These are phyloP conservation scores for Hammondia hammondi DNA, from an alignment of 169 alveolate species.

Conservation along the genomic window DNA sequence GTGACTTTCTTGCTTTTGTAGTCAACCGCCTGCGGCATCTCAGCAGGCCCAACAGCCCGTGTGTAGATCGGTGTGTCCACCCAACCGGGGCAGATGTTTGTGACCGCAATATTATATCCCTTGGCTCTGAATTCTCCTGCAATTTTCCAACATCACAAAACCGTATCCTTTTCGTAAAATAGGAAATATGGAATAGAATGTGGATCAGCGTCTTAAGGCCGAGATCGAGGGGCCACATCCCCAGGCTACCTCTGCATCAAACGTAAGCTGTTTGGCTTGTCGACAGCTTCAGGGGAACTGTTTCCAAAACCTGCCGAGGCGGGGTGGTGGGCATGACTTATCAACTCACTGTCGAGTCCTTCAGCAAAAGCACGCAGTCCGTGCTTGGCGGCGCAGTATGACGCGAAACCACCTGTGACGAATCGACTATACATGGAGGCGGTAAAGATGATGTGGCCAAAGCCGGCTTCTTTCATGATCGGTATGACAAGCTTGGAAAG, in stretches of 20 bases:
- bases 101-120: conserved; percentile 4
- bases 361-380: conserved; percentile 44
- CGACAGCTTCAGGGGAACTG: too few relatives aligned
- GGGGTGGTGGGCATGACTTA: background rate
- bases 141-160: background rate
- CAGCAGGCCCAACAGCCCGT: conserved; percentile 27
- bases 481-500: conserved; percentile 17
- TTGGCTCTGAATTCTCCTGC: conserved; percentile 32
- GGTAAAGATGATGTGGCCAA: conserved; percentile 38
- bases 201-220: background rate
- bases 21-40: conserved; percentile 22
- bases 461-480: conserved; percentile 25
- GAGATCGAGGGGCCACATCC: background rate
- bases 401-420: conserved; percentile 30
- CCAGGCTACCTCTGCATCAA: too few relatives aligned
- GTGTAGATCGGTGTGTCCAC: conserved; percentile 37
- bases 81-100: conserved; percentile 41
- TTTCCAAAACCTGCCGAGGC: background rate
- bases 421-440: conserved; percentile 37
- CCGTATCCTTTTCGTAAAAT: background rate
- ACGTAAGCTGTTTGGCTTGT: too few relatives aligned
- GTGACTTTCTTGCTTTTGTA: conserved; percentile 26
- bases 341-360: conserved; percentile 28
- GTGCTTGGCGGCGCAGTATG: conserved; percentile 40
- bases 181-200: background rate